Evolutionary conservation across 2,329 filamentous ascomycete genomes (phyloP), one percentile per base, ranked within the genome.

Genomic region (Karstenula rhodostoma): DNA sequence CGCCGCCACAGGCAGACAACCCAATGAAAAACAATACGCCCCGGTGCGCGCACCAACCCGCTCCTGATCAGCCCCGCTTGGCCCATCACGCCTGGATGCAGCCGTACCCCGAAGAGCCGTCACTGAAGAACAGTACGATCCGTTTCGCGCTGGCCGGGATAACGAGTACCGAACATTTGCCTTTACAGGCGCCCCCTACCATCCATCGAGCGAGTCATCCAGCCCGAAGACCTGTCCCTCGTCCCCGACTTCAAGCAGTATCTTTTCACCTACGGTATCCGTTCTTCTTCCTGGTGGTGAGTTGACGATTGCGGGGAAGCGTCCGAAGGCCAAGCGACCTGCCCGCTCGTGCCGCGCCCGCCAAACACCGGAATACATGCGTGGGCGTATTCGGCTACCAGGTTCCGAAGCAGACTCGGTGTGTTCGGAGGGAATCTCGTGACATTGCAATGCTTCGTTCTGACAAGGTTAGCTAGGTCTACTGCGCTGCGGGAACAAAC

Each of bases 21-120:
- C n/a, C 44, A 27, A 48, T 48, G 44, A 48, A 48, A 48, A 48
- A 48, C 44, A 48, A 17, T 48, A 27, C n/a, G 44, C 44, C 22
- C 8, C 23, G 3, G 12, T 29, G 27, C 44, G 25, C 44, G 44
- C 23, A 27, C 44, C 44, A 48, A 15, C 44, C 29, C 44, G 9
- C 12, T 15, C 17, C 44, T 23, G 22, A 27, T 48, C 23, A 17
- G 12, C 44, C 23, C 25, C 23, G 23, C 25, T 27, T 27, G 44
- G 44, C 44, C 27, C 27, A 23, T 27, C 44, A 2, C 15, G 44
- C 23, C 25, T 23, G 23, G 27, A 25, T 13, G 19, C 44, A 29
- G 44, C 44, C 27, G 23, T 27, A 48, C 44, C 23, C 6, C 13
- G 13, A 27, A 25, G 12, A 27, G 44, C 44, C 23, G 44, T 15